Evolutionary conservation across 306 rosid genomes (phyloP).

Genomic region (Fragaria nilgerrensis): DNA sequence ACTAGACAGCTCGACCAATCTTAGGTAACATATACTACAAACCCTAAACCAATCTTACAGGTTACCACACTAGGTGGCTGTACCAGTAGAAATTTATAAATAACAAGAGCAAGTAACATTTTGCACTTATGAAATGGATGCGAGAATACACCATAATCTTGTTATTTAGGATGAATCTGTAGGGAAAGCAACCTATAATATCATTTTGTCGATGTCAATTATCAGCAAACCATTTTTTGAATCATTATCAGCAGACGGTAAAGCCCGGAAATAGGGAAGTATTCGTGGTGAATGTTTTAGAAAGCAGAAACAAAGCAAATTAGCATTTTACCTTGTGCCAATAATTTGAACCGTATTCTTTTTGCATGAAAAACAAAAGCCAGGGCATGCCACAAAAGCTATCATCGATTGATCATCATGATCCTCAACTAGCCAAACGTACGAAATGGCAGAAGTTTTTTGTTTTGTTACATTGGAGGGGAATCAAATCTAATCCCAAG

Average conservation of each 20-base stretch:
- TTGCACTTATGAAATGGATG: background rate
- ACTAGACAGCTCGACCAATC: no score
- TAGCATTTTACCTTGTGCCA: background rate
- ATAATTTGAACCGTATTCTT: background rate
- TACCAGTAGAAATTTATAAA: no score
- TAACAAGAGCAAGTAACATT: no score
- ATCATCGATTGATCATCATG: background rate
- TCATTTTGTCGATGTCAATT: background rate
- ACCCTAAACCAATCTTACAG: no score
- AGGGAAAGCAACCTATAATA: background rate
- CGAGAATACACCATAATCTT: background rate
- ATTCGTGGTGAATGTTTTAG: background rate
- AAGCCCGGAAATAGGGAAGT: background rate
- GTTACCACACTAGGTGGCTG: no score
- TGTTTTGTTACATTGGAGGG: background rate
- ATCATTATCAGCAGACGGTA: background rate
- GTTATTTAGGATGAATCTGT: background rate
- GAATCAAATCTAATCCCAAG: background rate
- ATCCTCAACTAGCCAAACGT: background rate
- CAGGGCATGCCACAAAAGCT: constrained; percentile 1
- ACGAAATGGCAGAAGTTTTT: background rate
- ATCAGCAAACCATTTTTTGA: background rate
- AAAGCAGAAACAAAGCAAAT: constrained; percentile 7
- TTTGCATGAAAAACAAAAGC: background rate
- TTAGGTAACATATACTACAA: no score